These are phyloP conservation scores for Cyberlindnera galapagoensis DNA, from an alignment of 805 yeast genomes.

Conservation along the genomic window DNA sequence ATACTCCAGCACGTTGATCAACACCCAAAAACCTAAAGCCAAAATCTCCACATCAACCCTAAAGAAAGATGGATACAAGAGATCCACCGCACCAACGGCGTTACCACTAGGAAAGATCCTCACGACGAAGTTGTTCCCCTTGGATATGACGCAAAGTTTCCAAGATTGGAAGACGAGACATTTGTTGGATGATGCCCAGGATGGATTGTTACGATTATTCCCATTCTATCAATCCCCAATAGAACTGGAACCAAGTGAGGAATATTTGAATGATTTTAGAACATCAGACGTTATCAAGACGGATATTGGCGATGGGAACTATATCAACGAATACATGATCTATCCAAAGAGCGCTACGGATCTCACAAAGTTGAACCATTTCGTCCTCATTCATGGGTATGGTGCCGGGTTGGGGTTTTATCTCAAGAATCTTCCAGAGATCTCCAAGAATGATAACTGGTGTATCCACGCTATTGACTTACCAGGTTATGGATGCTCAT, in stretches of 20 bases:
- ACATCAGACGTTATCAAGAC: conserved; percentile 28
- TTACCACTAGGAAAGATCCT: conserved; percentile 49
- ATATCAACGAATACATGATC: conserved; percentile 73
- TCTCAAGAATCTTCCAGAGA: conserved; percentile 59
- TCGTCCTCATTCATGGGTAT: conserved; percentile 86
- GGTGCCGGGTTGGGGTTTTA: conserved; percentile 93
- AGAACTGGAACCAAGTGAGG: conserved; percentile 3
- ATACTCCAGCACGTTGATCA: no score
- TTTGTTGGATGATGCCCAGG: conserved; percentile 38
- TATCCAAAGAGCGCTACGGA: conserved; percentile 37
- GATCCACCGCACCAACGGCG: conserved; percentile 64
- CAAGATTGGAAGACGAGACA: conserved; percentile 40
- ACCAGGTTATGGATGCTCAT: conserved; percentile 85
- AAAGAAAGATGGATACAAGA: conserved; percentile 27
- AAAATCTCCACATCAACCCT: conserved; percentile 7
- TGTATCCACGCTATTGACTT: conserved; percentile 81
- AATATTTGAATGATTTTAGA: conserved; percentile 14
- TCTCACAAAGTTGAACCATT: conserved; percentile 31
- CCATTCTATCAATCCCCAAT: conserved; percentile 38
- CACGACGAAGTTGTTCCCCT: conserved; percentile 48
- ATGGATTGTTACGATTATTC: conserved; percentile 36
- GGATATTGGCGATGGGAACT: conserved; percentile 39
- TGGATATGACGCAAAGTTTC: conserved; percentile 43
- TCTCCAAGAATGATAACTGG: conserved; percentile 44
- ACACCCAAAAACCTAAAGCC: conserved; percentile 9